Evolutionary conservation across 495 filamentous ascomycete genomes (phyloP), one percentile per base, ranked within the genome.

Genomic region (Hypoxylon trugodes): DNA sequence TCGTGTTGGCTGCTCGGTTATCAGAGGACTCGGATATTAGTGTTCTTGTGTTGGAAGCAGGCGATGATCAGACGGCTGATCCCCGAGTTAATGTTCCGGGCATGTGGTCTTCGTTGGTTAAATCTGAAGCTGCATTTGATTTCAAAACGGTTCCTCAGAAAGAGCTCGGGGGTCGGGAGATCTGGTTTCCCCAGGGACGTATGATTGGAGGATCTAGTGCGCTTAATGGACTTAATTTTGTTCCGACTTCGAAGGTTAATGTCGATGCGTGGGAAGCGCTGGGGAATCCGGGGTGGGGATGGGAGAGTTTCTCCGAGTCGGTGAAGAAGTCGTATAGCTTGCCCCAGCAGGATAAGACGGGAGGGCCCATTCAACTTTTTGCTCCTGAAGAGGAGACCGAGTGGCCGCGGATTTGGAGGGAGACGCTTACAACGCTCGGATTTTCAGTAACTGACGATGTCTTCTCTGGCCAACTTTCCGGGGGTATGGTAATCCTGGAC

Each of bases 1-100:
- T 85, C n/a, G 77, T 76, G 2, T 59, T 84, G 5, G 82, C 82
- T 1, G 75, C 76, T 54, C 72, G 81, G 6, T 73, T 86, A 1
- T 79, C 78, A 6, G 80, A 82, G 57, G 69, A 77, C 41, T 41
- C 74, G 1, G 56, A 75, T 33, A 53, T 77, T 19, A 74, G 60
- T 3, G 77, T 85, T 8, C 73, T 77, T 2, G 74, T 85, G 2
- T 73, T 84, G 10, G 82, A 85, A 65, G 79, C 81, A 12, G 82
- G 83, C 19, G 37, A 60, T 12, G 53, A 47, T 30, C 41, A 25
- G 9, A 49, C 51, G 8, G 33, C 15, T 4, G 52, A 57, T 18
- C 28, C 59, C 12, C 22, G 51, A 15, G 36, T 58, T 15, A 42
- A 33, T 8, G 9, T 42, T 16, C 59, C 51, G 7, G 41, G 24